Evolutionary conservation across 2,329 filamentous ascomycete species (phyloP), one percentile per base, ranked within the genome.

Genomic region (Tolypocladium endophyticum): DNA sequence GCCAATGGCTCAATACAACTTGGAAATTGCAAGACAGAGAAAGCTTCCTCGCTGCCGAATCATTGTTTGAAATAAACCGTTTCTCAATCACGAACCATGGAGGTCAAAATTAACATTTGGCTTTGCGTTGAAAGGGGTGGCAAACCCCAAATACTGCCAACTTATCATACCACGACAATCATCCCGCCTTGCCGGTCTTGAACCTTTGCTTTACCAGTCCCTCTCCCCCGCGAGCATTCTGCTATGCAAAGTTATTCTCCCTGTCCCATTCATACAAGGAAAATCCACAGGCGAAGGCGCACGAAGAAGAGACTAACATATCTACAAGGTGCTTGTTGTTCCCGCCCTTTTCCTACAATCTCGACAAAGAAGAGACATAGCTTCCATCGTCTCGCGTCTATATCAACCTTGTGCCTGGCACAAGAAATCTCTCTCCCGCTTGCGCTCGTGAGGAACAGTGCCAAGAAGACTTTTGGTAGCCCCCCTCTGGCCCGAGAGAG

Each of bases 181-280:
- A 8, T 54, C 30, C 18, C 30, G 12, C 20, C 20, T 33, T 23
- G 30, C 35, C 50, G 11, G 20, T 36, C 16, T 53, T n/a, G 20
- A 23, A 53, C 11, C 50, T 20, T 35, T 52, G 18, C 16, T 35
- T 35, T 36, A 12, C 20, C 28, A 11, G 8, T 16, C 28, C 7
- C 47, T 11, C 47, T 28, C 14, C 47, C 2, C 28, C 1, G 2
- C 28, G 50, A 54, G 30, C 50, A 16, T 54, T 53, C 50, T 56
- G 56, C 52, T 62, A 53, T 59, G 58, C 58, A 59, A 57, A 53
- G 50, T 39, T 23, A 8, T 20, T 20, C 39, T 16, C 35, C 11
- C n/a, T 39, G 38, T 30, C 38, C 25, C n/a, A 8, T 38, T 59
- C 45, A 52, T 45, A 59, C 58, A 59, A 52, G 30, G 52, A 16